Conservation (phyloP, 1,284 basidiomycete species). For the Tilletia indica region DNA sequence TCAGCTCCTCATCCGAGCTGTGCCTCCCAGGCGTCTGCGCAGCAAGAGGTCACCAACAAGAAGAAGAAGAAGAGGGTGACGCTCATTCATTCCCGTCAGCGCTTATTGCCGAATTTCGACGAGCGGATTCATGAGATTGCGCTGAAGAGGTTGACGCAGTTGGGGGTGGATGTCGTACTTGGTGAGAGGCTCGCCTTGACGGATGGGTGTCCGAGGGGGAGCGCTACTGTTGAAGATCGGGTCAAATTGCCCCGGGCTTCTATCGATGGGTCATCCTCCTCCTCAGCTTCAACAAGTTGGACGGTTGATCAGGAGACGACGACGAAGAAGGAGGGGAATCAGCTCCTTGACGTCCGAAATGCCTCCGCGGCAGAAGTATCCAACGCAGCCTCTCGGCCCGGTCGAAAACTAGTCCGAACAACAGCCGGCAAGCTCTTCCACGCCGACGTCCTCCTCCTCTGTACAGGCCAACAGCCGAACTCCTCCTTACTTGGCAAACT, state of each 20-base stretch:
- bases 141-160: conserved; percentile 36
- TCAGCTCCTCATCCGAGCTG: neutral
- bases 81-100: conserved; percentile 20
- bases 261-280: too few relatives aligned
- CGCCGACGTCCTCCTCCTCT: conserved; percentile 51
- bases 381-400: conserved; percentile 7
- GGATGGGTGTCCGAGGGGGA: conserved; percentile 50
- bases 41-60: neutral
- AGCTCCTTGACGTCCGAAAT: neutral
- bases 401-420: conserved; percentile 46
- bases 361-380: neutral
- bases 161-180: conserved; percentile 51
- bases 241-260: neutral
- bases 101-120: conserved; percentile 53
- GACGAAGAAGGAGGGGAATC: neutral
- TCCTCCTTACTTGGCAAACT: conserved; percentile 49
- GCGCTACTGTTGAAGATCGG: conserved; percentile 18
- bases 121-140: conserved; percentile 46
- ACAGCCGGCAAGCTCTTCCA: conserved; percentile 48
- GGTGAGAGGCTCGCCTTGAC: conserved; percentile 51
- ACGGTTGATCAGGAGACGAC: too few relatives aligned
- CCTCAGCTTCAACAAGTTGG: neutral
- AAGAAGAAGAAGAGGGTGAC: conserved; percentile 17
- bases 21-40: conserved; percentile 3
- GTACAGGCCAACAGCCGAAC: conserved; percentile 54